Base-by-base conservation (phyloP, 495 filamentous ascomycete genomes). In the Daldinia bambusicola region DNA sequence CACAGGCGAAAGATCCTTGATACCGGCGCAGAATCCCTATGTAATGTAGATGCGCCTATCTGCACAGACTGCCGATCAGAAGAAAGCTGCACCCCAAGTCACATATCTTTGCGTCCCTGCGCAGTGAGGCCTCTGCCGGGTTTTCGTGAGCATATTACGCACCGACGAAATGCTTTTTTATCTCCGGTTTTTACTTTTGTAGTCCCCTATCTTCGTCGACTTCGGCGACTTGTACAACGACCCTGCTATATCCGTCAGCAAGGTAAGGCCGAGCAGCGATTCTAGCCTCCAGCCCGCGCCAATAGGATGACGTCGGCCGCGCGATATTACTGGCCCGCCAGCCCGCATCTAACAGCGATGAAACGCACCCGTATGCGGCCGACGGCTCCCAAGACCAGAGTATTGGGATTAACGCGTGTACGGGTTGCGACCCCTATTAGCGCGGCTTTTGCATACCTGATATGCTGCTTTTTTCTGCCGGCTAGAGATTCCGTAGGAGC, bases 151-250 rank as follows among this genome's bases (percentile, higher is more conserved):
- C 50, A n/a, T 57, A 16, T 20, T 66, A 30, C 55, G n/a, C 61
- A 43, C 18, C 30, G 13, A 58, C 38, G 53, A 20, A 20, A 52
- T 70, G 50, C 68, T 55, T 59, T 67, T 63, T 41, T 30, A 20
- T 56, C n/a, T 37, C 32, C 10, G 9, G 4, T 20, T 38, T 37
- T 32, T 56, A n/a, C 32, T 14, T 22, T 56, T 56, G 12, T 36
- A 1, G 26, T 36, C 18, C 32, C 13, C 34, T 26, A 45, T 67
- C 45, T 13, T 52, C 6, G 36, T 64, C 34, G 22, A 38, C 48
- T 32, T 65, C 61, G 65, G 36, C 65, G 65, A 72, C 61, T 32
- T 72, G 64, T 72, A 41, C 55, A 22, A 48, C 43, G 30, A 64
- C 60, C 30, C 20, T 58, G 1, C 12, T 53, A 32, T 53, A 13